phyloP scores from a whole-genome alignment of 352 stramenopile species.

The Globisporangium nunn region DNA sequence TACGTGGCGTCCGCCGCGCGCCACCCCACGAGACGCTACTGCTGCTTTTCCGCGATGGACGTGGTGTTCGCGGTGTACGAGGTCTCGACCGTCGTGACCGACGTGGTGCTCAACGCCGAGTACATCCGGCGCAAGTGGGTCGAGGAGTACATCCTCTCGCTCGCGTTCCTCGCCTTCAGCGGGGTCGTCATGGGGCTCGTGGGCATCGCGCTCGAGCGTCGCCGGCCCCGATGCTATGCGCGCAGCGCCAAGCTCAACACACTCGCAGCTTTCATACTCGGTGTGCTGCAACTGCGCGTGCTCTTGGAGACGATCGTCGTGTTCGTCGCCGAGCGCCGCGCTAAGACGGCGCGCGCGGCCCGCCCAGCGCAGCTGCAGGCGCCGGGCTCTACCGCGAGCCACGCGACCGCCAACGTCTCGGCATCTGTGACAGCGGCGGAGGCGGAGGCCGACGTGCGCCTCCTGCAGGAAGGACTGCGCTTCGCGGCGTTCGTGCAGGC shows the following conservation, averaged over 20 bases:
- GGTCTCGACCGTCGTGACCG: constrained; percentile 59
- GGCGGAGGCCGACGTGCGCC: constrained; percentile 7
- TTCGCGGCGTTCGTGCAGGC: constrained; percentile 61
- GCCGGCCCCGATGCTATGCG: constrained; percentile 32
- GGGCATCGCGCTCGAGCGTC: constrained; percentile 37
- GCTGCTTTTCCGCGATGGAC: constrained; percentile 13
- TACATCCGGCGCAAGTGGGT: constrained; percentile 65
- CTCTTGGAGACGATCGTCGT: constrained; percentile 45
- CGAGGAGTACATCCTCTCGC: constrained; percentile 68
- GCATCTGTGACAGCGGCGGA: neutral
- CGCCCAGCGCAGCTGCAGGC: constrained; percentile 6
- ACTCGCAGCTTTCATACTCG: constrained; percentile 28
- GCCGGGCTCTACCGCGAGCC: neutral
- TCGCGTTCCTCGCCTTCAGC: constrained; percentile 55
- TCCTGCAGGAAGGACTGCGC: constrained; percentile 25
- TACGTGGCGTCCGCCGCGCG: too few relatives aligned
- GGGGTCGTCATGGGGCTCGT: constrained; percentile 56
- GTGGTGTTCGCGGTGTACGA: constrained; percentile 44
- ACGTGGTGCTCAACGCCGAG: constrained; percentile 67
- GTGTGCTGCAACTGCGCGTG: constrained; percentile 57
- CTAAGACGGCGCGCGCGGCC: neutral
- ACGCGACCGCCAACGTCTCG: neutral
- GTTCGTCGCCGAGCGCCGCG: constrained; percentile 15
- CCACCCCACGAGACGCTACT: too few relatives aligned
- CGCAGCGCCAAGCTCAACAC: constrained; percentile 22